These are phyloP conservation scores for Cystobasidium ongulense DNA, from an alignment of 768 basidiomycete species.

Conservation along the genomic window DNA sequence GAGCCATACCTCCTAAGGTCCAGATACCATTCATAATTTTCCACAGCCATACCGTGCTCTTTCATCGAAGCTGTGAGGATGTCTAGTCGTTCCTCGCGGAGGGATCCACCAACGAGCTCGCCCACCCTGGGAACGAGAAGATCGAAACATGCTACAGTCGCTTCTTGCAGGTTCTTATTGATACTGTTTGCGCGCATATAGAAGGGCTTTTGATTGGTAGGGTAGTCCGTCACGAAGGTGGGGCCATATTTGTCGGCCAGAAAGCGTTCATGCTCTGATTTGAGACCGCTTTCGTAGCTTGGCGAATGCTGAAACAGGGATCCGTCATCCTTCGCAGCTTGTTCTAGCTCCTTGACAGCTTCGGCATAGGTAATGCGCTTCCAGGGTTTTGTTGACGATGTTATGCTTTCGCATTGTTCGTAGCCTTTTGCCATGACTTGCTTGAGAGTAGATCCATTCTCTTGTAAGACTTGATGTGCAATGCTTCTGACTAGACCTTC, in stretches of 20 bases:
- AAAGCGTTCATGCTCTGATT: constrained; percentile 89
- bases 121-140: constrained; percentile 78
- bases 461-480: constrained; percentile 36
- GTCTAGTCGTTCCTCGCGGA: constrained; percentile 65
- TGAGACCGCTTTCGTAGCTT: constrained; percentile 63
- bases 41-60: constrained; percentile 49
- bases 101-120: constrained; percentile 83
- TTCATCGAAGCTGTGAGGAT: constrained; percentile 54
- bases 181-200: constrained; percentile 63
- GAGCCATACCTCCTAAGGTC: constrained; percentile 77
- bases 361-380: constrained; percentile 67
- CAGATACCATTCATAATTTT: constrained; percentile 56
- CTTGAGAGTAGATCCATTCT: neutral
- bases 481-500: constrained; percentile 53
- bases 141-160: constrained; percentile 89
- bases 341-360: constrained; percentile 58
- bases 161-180: constrained; percentile 1
- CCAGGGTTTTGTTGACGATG: constrained; percentile 51
- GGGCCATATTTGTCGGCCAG: constrained; percentile 68
- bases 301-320: constrained; percentile 28
- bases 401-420: constrained; percentile 3
- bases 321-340: constrained; percentile 14
- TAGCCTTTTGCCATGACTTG: constrained; percentile 3
- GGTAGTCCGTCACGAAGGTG: constrained; percentile 87
- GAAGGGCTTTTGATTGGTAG: constrained; percentile 74